These are phyloP conservation scores for Ambrosia hybrid DNA, from an alignment of 140 eudicot species.

Conservation along the genomic window DNA sequence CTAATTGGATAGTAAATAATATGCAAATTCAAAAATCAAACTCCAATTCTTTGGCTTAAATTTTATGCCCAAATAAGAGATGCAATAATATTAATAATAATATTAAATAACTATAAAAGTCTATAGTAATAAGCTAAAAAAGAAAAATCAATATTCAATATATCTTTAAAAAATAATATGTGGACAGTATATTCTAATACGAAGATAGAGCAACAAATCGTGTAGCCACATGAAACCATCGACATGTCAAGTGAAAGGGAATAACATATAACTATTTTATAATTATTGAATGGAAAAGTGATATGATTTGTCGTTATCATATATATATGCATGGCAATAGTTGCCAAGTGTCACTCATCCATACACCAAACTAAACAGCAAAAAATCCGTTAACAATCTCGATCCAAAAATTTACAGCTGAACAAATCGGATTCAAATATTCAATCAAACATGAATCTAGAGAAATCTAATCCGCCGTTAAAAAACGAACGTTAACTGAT, in stretches of 20 bases:
- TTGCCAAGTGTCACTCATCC: conserved; percentile 43
- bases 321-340: conserved; percentile 34
- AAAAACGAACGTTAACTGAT: background rate
- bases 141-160: no score
- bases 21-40: no score
- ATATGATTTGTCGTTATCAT: conserved; percentile 33
- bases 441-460: conserved; percentile 25
- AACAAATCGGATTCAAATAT: conserved; percentile 5
- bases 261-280: background rate
- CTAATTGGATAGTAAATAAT: no score
- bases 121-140: background rate
- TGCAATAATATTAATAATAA: conserved; percentile 16
- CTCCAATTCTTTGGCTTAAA: no score
- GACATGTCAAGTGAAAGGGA: conserved; percentile 18
- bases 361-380: background rate
- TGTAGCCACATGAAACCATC: conserved; percentile 36
- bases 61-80: conserved; percentile 17
- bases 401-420: conserved; percentile 32
- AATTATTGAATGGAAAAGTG: background rate
- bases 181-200: conserved; percentile 29
- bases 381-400: conserved; percentile 11
- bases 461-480: background rate
- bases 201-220: conserved; percentile 12
- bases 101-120: background rate
- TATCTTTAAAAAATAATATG: conserved; percentile 8